Base-by-base conservation (phyloP, 2,329 filamentous ascomycete species). In the Stemphylium lycopersici region DNA sequence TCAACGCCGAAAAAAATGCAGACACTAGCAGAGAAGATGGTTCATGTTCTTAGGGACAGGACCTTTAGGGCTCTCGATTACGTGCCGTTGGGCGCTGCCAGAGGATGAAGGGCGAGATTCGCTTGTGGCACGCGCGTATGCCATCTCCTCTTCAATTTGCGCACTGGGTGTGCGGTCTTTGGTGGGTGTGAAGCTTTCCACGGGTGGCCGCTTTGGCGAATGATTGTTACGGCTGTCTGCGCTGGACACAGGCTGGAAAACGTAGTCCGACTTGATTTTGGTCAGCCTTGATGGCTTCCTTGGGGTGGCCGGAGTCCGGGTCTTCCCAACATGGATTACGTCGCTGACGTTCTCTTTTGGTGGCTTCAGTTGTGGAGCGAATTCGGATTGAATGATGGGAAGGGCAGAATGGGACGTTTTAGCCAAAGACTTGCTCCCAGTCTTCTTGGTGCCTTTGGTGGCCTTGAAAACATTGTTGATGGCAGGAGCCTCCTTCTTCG, bases 181-280 rank as follows among this genome's bases (percentile, higher is more conserved):
- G 33, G 59, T 51, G 2, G 69, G 69, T 16, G 70, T 73, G 29
- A 73, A 68, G 15, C 57, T 49, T 40, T 73, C 70, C 4, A 72
- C 36, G n/a, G 56, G 49, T 36, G 71, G 71, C 3, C 68, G 65
- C 22, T 63, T 55, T 7, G 67, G 67, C 2, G 65, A 66, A 12
- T 66, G 61, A 31, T 76, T 75, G 62, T 70, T 70, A 22, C 71
- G 69, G n/a, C 56, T 51, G 33, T 72, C 69, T 6, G 62, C 62
- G 12, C 63, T 55, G 8, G 72, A 70, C 15, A 75, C 44, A 13
- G 61, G 66, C 34, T 55, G 55, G 64, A 75, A 70, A 15, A 63
- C 55, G 8, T 53, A 57, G 4, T 55, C 58, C 10, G 48, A 29
- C 39, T 69, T 73, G 40, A 71, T 58, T 20, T 52, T 62, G 16